Percentiles rank a stretch among this genome's conserved stretches.
Evolutionary conservation across 1,284 basidiomycete genomes (phyloP).

Genomic region (Butyriboletus appendiculatus): DNA sequence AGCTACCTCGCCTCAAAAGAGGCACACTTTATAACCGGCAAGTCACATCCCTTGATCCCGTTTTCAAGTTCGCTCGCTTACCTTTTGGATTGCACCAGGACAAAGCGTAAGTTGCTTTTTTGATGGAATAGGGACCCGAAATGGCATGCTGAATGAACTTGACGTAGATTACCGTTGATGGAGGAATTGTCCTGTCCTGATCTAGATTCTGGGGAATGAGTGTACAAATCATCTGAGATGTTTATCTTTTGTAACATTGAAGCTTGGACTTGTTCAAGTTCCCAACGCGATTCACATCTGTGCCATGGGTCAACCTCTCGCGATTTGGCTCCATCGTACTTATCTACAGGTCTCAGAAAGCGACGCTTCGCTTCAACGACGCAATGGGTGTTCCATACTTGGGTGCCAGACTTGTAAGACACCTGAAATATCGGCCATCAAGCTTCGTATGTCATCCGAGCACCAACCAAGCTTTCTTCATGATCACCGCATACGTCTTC

Average conservation of each 20-base stretch:
- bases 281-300: neutral
- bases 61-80: neutral
- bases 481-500: too few relatives aligned
- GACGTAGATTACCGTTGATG: conserved; percentile 8
- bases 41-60: neutral
- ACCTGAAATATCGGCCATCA: too few relatives aligned
- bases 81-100: neutral
- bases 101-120: neutral
- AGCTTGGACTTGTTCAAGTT: neutral
- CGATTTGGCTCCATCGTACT: too few relatives aligned
- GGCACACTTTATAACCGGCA: conserved; percentile 7
- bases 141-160: neutral
- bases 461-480: too few relatives aligned
- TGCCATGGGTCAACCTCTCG: too few relatives aligned
- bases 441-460: too few relatives aligned
- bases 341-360: too few relatives aligned
- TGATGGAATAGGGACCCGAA: neutral
- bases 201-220: neutral
- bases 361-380: too few relatives aligned
- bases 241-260: too few relatives aligned
- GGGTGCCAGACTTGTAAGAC: too few relatives aligned
- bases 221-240: neutral
- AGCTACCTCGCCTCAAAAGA: conserved; percentile 24
- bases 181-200: conserved; percentile 1
- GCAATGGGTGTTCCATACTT: too few relatives aligned